Evolutionary conservation across 192 early-diverging fungal genomes (phyloP), one percentile per base, ranked within the genome.

Genomic region (Coemansia sp.): DNA sequence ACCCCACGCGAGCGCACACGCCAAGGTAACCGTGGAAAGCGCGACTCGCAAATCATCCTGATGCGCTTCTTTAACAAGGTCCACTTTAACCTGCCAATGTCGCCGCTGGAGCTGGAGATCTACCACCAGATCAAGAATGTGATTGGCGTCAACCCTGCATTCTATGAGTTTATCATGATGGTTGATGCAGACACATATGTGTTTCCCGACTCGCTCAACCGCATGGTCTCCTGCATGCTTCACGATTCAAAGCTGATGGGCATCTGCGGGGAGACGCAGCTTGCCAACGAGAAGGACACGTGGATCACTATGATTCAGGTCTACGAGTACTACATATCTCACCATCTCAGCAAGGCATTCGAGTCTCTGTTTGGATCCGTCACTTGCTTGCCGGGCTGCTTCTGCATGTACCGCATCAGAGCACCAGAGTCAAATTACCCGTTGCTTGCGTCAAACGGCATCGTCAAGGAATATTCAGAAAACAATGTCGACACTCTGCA

Each of bases 261-360:
- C 51, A 79, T 95, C 42, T 98, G 96, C 77, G 98, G 98, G 63
- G 98, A 99, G 70, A 99, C 98, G 5, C 88, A 88, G 75, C 86
- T 99, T 64, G 88, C 92, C 5, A 99, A 98, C 81, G 96, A 98
- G 72, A 91, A 94, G 74, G 87, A 93, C 58, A 92, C 94, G 16
- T 98, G 93, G 93, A 93, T 95, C 59, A 95, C 97, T 2, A 98
- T 98, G 95, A 99, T 99, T 79, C 97, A 99, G 79, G 94, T 99
- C 37, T 99, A 98, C 80, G 97, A 99, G 84, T 99, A 99, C 86
- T 99, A 93, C 84, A 97, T 99, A 67, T 93, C 91, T 43, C 97
- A 99, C 81, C 97, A 99, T 71, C 87, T 99, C 63, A 89, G 95
- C 65, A 98, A 98, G 81, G 94, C 97, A 0, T 98, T 98, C 56